Percentiles rank a stretch among this genome's conserved stretches.
Conservation (phyloP, 495 filamentous ascomycete species). For the Penicillium verhagenii region DNA sequence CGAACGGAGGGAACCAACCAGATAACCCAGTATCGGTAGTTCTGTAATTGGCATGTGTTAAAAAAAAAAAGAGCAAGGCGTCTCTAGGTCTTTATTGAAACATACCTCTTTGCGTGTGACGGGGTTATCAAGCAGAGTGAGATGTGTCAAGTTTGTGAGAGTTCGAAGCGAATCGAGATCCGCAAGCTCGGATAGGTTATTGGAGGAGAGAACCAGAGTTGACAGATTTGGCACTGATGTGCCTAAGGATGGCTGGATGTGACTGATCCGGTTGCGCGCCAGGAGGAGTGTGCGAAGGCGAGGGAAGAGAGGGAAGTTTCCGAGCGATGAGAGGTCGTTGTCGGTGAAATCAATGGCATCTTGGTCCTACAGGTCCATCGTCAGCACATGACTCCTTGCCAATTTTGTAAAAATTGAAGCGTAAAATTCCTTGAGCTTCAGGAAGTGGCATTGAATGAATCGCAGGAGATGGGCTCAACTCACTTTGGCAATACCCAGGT, state of each 20-base stretch:
- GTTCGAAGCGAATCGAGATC: constrained; percentile 82
- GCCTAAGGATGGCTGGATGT: constrained; percentile 72
- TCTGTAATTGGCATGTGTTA: constrained; percentile 48
- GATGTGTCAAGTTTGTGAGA: constrained; percentile 69
- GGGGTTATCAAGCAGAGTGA: constrained; percentile 83
- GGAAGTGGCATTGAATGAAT: neutral
- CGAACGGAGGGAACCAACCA: constrained; percentile 81
- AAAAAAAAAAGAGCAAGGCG: neutral
- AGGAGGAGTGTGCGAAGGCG: constrained; percentile 83
- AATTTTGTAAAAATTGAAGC: neutral
- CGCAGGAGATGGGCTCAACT: constrained; percentile 11
- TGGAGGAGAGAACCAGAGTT: constrained; percentile 74
- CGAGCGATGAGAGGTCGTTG: constrained; percentile 87
- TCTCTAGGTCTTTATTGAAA: neutral
- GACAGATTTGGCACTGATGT: constrained; percentile 73
- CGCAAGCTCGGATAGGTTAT: constrained; percentile 73
- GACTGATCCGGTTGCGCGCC: constrained; percentile 81
- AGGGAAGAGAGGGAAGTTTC: constrained; percentile 92
- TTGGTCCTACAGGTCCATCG: constrained; percentile 60
- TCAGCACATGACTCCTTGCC: neutral
- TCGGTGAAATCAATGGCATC: constrained; percentile 98
- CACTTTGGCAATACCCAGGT: constrained; percentile 92
- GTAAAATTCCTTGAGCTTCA: neutral
- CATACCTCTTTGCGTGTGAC: constrained; percentile 88
- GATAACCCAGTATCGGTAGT: constrained; percentile 91